Base-by-base conservation (phyloP, 768 basidiomycete species). In the Tylopilus felleus region DNA sequence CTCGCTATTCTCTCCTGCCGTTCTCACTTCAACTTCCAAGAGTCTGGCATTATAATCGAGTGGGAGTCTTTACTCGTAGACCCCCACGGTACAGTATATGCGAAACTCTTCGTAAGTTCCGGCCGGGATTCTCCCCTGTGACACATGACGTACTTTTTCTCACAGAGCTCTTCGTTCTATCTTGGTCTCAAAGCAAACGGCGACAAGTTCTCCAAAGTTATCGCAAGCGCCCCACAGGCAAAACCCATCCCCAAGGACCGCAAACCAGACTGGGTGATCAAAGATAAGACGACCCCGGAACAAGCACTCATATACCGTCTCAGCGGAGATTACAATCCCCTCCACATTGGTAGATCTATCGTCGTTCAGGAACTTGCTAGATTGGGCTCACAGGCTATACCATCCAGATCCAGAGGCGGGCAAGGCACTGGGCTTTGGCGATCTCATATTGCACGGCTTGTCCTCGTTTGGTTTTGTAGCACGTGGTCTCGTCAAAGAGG, bases 381-480 rank as follows among this genome's bases (percentile, higher is more conserved):
- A 21, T 21, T 56, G 25, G 14, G 3, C 47, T 51, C 35, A 53
- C 22, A 12, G 1, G 14, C 13, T 13, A 5, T 28, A 16, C 28
- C 14, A 22, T 48, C 3, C 65, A 88, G 91, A 93, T 73, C 89
- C 91, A 1, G 68, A 63, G 14, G 82, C 90, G 36, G 92, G 90
- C n/a, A 67, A 82, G 58, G 76, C 75, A 8, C 77, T 84, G 17
- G 90, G 90, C 12, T 93, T 95, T 62, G 89, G 89, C 3, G 92
- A 86, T 45, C 83, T 86, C 35, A 93, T 95, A 62, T 78, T 94
- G 3, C 92, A 95, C 64, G 92, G 92, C 27, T 77, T 94, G 23
- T 85, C 87, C 19, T 82, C 86, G 0, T 93, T 81, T 65, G 92
- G 92, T 10, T 92, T 92, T 65, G 87, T 78, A 8, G 93, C 89